Conservation (phyloP, 441 rosid species). For the Breynia disticha region DNA sequence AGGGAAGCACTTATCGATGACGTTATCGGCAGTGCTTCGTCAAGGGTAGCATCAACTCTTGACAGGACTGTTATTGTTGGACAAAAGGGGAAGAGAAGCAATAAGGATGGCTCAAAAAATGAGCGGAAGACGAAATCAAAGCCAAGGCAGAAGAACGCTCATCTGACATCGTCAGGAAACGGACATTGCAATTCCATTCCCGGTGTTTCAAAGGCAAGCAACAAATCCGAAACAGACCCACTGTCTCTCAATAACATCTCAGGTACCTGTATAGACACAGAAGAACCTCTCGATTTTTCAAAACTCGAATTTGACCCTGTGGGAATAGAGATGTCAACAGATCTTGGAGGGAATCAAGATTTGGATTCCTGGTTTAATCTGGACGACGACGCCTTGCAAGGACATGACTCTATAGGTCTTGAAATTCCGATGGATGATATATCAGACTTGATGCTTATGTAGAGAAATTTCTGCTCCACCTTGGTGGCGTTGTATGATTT, state of each 20-base stretch:
- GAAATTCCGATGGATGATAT: slow-evolving; percentile 95
- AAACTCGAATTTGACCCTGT: slow-evolving; percentile 44
- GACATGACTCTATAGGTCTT: slow-evolving; percentile 57
- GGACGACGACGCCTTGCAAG: slow-evolving; percentile 61
- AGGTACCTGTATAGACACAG: slow-evolving; percentile 13
- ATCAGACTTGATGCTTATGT: slow-evolving; percentile 32
- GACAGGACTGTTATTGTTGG: slow-evolving; percentile 32
- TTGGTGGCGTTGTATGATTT: background rate
- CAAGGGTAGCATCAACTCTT: slow-evolving; percentile 44
- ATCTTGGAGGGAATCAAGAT: slow-evolving; percentile 40
- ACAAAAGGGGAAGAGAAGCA: slow-evolving; percentile 45
- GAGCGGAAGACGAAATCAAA: slow-evolving; percentile 49
- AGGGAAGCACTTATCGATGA: slow-evolving; percentile 70
- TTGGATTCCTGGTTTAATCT: slow-evolving; percentile 48
- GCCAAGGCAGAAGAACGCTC: slow-evolving; percentile 47
- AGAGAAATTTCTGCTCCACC: background rate
- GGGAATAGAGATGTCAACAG: slow-evolving; percentile 26
- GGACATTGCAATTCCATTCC: slow-evolving; percentile 18
- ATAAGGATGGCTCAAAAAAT: slow-evolving; percentile 28
- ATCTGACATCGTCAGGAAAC: slow-evolving; percentile 12
- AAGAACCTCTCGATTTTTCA: slow-evolving; percentile 37
- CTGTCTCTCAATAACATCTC: slow-evolving; percentile 10
- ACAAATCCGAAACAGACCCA: slow-evolving; percentile 10
- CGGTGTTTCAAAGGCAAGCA: slow-evolving; percentile 9
- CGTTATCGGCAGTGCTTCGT: slow-evolving; percentile 62